phyloP scores from a whole-genome alignment of 306 rosid genomes.

The Cicer pinnatifidum region DNA sequence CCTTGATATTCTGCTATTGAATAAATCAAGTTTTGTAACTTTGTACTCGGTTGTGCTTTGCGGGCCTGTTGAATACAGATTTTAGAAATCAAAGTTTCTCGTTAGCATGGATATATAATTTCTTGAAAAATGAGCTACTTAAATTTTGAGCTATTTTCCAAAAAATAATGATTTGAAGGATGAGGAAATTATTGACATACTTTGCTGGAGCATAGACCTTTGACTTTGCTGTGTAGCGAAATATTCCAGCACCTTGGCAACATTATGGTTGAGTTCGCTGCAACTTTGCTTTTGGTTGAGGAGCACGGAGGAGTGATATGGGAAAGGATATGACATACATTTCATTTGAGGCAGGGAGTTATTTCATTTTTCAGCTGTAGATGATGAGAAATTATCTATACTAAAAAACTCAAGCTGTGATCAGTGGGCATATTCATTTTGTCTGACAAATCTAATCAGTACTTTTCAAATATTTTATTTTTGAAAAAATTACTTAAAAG shows the following conservation, averaged over 20 bases:
- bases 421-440: too few species aligned
- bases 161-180: slow-evolving; percentile 5
- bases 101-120: slow-evolving; percentile 34
- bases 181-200: neutral
- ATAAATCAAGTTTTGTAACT: slow-evolving; percentile 50
- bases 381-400: too few species aligned
- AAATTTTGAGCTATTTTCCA: neutral
- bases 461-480: too few species aligned
- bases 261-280: neutral
- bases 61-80: slow-evolving; percentile 26
- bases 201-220: neutral
- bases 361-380: neutral
- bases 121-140: slow-evolving; percentile 17
- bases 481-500: too few species aligned
- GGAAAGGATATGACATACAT: neutral
- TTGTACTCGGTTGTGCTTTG: slow-evolving; percentile 27
- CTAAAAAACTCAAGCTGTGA: too few species aligned
- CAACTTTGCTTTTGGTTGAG: neutral
- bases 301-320: neutral
- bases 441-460: too few species aligned
- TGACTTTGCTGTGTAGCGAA: slow-evolving; percentile 41
- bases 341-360: neutral
- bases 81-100: slow-evolving; percentile 18
- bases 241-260: slow-evolving; percentile 19
- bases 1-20: slow-evolving; percentile 41